A percentile compares a stretch with the other conserved stretches of the same genome.
phyloP scores from a whole-genome alignment of 768 basidiomycete genomes.

The Mycena maculata region DNA sequence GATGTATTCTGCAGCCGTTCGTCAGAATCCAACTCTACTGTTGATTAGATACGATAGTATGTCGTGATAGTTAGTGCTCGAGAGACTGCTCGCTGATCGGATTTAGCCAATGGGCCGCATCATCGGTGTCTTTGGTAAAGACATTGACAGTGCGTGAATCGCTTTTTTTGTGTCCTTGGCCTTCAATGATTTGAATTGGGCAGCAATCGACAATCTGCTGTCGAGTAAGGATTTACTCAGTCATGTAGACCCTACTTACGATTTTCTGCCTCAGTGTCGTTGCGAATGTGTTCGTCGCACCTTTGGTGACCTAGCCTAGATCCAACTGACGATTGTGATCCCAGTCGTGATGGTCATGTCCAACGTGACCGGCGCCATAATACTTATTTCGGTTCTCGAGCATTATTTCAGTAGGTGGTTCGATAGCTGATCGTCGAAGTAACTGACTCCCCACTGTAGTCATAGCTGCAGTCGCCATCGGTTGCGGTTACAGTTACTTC shows the following conservation, averaged over 20 bases:
- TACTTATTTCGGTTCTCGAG: constrained; percentile 68
- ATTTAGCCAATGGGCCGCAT: constrained; percentile 73
- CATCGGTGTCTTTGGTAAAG: constrained; percentile 72
- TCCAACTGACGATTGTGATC: constrained; percentile 4
- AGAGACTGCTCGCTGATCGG: constrained; percentile 47
- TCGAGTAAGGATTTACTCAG: constrained; percentile 60
- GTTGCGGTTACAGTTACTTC: constrained; percentile 71
- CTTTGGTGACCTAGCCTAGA: constrained; percentile 45
- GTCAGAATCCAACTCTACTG: not conserved
- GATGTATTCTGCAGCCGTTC: not conserved
- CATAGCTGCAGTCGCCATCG: constrained; percentile 63
- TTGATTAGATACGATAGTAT: constrained; percentile 29
- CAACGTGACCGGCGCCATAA: constrained; percentile 61
- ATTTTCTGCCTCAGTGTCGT: constrained; percentile 55
- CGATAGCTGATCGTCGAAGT: not conserved
- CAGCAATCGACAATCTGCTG: constrained; percentile 71
- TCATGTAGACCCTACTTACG: not conserved
- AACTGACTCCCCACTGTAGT: constrained; percentile 46
- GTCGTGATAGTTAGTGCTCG: not conserved
- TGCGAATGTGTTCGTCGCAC: constrained; percentile 62
- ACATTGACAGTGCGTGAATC: constrained; percentile 69
- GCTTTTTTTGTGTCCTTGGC: not conserved
- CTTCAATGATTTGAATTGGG: not conserved
- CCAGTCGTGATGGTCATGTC: constrained; percentile 63
- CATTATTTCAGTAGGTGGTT: constrained; percentile 64